phyloP scores from a whole-genome alignment of 2,329 filamentous ascomycete species.

The Stagonosporopsis vannaccii region DNA sequence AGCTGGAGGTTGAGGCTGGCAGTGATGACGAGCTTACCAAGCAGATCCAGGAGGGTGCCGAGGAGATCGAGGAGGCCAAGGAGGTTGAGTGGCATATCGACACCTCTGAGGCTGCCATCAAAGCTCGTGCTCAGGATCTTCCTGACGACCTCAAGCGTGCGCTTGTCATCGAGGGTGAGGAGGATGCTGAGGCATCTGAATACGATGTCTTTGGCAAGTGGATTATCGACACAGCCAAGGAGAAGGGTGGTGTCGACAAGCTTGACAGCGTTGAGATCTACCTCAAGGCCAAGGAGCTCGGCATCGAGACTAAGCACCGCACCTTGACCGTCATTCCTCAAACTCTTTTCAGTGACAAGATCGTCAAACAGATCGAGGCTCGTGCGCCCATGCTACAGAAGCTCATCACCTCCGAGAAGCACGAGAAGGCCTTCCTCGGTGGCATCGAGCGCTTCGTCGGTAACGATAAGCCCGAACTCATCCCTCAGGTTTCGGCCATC shows the following conservation, averaged over 20 bases:
- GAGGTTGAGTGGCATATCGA: constrained; percentile 96
- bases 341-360: constrained; percentile 90
- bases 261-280: constrained; percentile 92
- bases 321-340: constrained; percentile 91
- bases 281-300: constrained; percentile 94
- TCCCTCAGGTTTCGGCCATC: constrained; percentile 81
- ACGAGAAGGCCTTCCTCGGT: constrained; percentile 94
- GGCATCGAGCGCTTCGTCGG: constrained; percentile 93
- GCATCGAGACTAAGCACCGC: constrained; percentile 93
- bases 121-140: constrained; percentile 89
- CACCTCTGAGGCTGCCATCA: constrained; percentile 93
- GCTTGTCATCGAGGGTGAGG: constrained; percentile 81
- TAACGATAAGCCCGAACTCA: constrained; percentile 81
- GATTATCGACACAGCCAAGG: constrained; percentile 79
- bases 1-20: constrained; percentile 71
- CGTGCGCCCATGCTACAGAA: constrained; percentile 90
- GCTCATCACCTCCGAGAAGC: constrained; percentile 88
- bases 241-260: constrained; percentile 75
- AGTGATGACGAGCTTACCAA: constrained; percentile 94
- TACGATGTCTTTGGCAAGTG: constrained; percentile 95
- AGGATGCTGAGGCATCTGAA: constrained; percentile 80
- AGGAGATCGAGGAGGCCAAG: constrained; percentile 79
- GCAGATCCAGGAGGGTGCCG: constrained; percentile 71
- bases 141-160: constrained; percentile 95
- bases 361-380: constrained; percentile 83